Base-by-base conservation (phyloP, 179 eudicot species). In the Pouteria campechiana region DNA sequence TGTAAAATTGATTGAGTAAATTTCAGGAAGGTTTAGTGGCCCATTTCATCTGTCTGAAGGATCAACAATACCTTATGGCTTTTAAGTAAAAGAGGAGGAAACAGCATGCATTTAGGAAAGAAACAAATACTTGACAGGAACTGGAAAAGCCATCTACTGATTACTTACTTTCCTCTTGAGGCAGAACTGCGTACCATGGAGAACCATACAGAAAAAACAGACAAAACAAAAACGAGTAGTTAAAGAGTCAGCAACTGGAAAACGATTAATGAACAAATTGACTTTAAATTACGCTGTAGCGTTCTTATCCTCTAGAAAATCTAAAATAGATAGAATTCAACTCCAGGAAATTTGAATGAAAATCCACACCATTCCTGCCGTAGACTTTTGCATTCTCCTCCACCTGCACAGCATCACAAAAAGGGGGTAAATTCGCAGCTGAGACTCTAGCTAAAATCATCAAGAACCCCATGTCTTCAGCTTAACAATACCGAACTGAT, bases 121-220 rank as follows among this genome's bases (percentile, higher is more conserved):
- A 32, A 41, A 35, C 7, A 27, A 40, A 37, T 15, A 23, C 24
- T 20, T 34, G 20, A 32, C 12, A 37, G 17, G 12, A n/a, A 29
- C 41, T 9, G 37, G 28, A 31, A 27, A 28, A 25, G 15, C 16
- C 11, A 65, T 39, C 23, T 18, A 37, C 25, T 5, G 47, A 22
- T 32, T 31, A 75, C 95, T 74, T 73, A 85, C 95, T 85, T 60
- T 69, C 61, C 43, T 85, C 95, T 70, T 75, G 92, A 37, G 95
- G 95, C 62, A 84, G 74, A 57, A 75, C 95, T 81, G 79, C 35
- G 34, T 29, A 32, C 13, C 11, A 14, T 2, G 10, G 3, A 14
- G 5, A 20, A 20, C 8, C 23, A 28, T n/a, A 22, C 29, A 25
- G 30, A 7, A 30, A 3, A 29, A 18, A 12, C n/a, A 18, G n/a